A percentile compares a stretch with the other conserved stretches of the same genome.
Conservation (phyloP, 2,329 filamentous ascomycete genomes). For the Cladophialophora bantiana region DNA sequence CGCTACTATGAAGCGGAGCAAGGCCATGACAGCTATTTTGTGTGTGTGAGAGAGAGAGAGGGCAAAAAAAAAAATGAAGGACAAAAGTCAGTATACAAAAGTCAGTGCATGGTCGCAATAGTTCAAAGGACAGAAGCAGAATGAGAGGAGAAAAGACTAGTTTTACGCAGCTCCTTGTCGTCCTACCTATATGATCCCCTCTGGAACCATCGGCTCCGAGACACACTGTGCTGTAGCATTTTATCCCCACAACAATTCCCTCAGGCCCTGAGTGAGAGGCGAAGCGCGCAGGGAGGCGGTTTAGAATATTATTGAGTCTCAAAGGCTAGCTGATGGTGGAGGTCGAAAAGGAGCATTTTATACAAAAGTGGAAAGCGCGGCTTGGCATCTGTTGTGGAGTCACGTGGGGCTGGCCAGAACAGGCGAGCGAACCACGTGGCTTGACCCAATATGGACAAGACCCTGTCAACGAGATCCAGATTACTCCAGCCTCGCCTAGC, state of each 20-base stretch:
- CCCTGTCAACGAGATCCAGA: no score
- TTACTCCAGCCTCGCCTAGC: no score
- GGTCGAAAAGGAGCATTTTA: conserved; percentile 17
- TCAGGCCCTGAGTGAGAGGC: conserved; percentile 5
- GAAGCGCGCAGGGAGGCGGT: conserved; percentile 15
- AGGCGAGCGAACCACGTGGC: conserved; percentile 12
- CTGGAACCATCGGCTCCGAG: conserved; percentile 2
- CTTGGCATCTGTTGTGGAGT: conserved; percentile 13
- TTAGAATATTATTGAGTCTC: neutral
- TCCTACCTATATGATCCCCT: conserved; percentile 13
- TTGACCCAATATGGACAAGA: neutral
- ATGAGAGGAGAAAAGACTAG: conserved; percentile 16
- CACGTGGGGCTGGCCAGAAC: conserved; percentile 17
- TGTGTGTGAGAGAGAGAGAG: no score
- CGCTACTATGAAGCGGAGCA: conserved; percentile 16
- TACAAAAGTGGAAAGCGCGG: conserved; percentile 9
- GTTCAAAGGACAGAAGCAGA: neutral
- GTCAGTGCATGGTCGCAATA: conserved; percentile 12
- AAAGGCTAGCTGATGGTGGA: conserved; percentile 16
- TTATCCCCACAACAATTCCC: neutral
- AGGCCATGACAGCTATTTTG: conserved; percentile 18
- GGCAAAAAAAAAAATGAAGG: conserved; percentile 6
- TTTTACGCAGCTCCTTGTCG: neutral
- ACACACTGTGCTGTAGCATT: neutral
- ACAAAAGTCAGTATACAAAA: neutral